Percentiles rank a stretch among this genome's conserved stretches.
These are phyloP conservation scores for Microstegium vimineum DNA, from an alignment of 176 grass and related monocot genomes.

Conservation along the genomic window DNA sequence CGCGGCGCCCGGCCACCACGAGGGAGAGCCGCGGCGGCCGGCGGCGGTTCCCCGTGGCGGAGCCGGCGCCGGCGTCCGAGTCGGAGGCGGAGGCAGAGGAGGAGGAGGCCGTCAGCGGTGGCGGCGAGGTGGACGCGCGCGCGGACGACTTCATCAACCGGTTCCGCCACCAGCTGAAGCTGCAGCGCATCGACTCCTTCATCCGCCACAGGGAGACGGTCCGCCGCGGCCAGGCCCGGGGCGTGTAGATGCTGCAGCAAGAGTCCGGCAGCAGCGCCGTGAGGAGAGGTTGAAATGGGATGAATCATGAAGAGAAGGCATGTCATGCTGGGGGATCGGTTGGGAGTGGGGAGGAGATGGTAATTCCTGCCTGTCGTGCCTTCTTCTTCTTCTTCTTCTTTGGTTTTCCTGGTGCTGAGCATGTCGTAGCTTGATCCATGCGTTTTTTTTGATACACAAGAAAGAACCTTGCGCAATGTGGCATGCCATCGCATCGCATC, in stretches of 20 bases:
- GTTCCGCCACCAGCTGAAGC: slow-evolving; percentile 74
- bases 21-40: slow-evolving; percentile 15
- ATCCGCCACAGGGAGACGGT: slow-evolving; percentile 62
- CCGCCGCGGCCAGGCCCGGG: slow-evolving; percentile 31
- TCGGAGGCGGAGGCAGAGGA: background rate
- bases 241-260: background rate
- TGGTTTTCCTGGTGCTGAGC: background rate
- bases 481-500: background rate
- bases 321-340: background rate
- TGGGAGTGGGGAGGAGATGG: background rate
- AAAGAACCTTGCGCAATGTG: slow-evolving; percentile 8
- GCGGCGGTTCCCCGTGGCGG: background rate
- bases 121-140: slow-evolving; percentile 58
- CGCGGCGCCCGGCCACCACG: slow-evolving; percentile 22
- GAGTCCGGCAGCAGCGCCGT: background rate
- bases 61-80: background rate
- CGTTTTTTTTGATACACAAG: slow-evolving; percentile 17
- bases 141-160: slow-evolving; percentile 93
- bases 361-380: background rate
- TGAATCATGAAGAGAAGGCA: background rate
- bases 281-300: background rate
- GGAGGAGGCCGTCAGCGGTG: background rate
- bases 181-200: slow-evolving; percentile 91
- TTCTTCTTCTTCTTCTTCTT: background rate
- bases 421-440: slow-evolving; percentile 11